A percentile compares a stretch with the other conserved stretches of the same genome.
phyloP scores from a whole-genome alignment of 306 rosid genomes.

The Cucurbita pepo region DNA sequence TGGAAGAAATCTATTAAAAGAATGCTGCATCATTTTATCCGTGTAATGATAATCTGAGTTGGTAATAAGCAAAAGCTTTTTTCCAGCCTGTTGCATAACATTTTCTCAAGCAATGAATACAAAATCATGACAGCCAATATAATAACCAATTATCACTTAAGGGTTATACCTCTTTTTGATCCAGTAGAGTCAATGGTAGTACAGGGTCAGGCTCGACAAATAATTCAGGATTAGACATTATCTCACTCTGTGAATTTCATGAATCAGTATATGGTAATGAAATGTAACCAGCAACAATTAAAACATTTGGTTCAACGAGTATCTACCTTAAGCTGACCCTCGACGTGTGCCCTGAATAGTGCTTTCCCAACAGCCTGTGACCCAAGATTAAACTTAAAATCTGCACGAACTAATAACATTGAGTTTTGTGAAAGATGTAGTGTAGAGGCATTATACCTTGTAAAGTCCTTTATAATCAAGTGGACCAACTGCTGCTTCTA shows the following conservation, averaged over 20 bases:
- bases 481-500: slow-evolving; percentile 54
- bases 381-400: slow-evolving; percentile 23
- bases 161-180: slow-evolving; percentile 73
- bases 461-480: slow-evolving; percentile 87
- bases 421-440: not conserved
- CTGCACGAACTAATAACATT: not conserved
- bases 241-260: slow-evolving; percentile 60
- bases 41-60: slow-evolving; percentile 89
- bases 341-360: slow-evolving; percentile 93
- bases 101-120: slow-evolving; percentile 5
- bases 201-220: slow-evolving; percentile 93
- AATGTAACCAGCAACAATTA: not conserved
- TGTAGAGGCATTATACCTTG: slow-evolving; percentile 36
- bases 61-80: slow-evolving; percentile 87
- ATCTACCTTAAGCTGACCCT: slow-evolving; percentile 89
- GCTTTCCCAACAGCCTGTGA: slow-evolving; percentile 95
- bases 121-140: slow-evolving; percentile 2
- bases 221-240: slow-evolving; percentile 92
- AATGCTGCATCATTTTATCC: slow-evolving; percentile 91
- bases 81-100: slow-evolving; percentile 68
- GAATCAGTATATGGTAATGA: slow-evolving; percentile 12
- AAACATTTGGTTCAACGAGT: not conserved
- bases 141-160: slow-evolving; percentile 1
- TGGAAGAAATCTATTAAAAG: slow-evolving; percentile 90
- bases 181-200: slow-evolving; percentile 81